Conservation (phyloP, 768 basidiomycete species). For the Macrolepiota dolichaula region DNA sequence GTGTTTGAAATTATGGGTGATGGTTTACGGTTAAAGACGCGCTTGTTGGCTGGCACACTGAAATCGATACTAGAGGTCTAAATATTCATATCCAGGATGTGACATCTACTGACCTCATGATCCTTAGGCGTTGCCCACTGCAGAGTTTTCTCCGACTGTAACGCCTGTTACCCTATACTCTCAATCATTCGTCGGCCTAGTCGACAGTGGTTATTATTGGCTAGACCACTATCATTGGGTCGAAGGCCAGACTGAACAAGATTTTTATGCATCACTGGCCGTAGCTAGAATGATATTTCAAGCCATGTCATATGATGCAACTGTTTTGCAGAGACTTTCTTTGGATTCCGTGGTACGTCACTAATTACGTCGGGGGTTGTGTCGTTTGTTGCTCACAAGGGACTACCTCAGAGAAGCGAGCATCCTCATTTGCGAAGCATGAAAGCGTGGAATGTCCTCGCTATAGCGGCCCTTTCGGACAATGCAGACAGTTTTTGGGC, state of each 20-base stretch:
- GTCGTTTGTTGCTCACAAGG: conserved; percentile 9
- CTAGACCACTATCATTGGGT: conserved; percentile 46
- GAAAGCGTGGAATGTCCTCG: conserved; percentile 65
- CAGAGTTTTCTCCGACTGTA: conserved; percentile 17
- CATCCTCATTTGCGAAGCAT: conserved; percentile 30
- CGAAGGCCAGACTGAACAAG: conserved; percentile 43
- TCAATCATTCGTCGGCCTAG: conserved; percentile 23
- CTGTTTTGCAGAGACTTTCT: conserved; percentile 36
- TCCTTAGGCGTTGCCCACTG: conserved; percentile 8
- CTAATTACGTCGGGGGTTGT: background rate
- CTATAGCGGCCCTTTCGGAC: conserved; percentile 49
- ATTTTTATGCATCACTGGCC: conserved; percentile 49
- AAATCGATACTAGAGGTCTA: conserved; percentile 52
- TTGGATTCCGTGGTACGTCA: conserved; percentile 33
- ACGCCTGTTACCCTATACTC: background rate
- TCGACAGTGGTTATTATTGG: conserved; percentile 51
- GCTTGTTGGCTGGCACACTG: conserved; percentile 45
- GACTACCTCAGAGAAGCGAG: background rate
- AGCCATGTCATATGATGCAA: conserved; percentile 40
- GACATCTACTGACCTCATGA: background rate
- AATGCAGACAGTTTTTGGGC: conserved; percentile 29
- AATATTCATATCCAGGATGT: background rate
- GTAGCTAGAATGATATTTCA: conserved; percentile 52
- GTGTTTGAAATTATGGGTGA: conserved; percentile 53
- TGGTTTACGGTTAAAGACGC: conserved; percentile 49